Percentiles rank a stretch among this genome's conserved stretches.
Evolutionary conservation across 2,329 filamentous ascomycete species (phyloP).

Genomic region (Aureobasidium lini): DNA sequence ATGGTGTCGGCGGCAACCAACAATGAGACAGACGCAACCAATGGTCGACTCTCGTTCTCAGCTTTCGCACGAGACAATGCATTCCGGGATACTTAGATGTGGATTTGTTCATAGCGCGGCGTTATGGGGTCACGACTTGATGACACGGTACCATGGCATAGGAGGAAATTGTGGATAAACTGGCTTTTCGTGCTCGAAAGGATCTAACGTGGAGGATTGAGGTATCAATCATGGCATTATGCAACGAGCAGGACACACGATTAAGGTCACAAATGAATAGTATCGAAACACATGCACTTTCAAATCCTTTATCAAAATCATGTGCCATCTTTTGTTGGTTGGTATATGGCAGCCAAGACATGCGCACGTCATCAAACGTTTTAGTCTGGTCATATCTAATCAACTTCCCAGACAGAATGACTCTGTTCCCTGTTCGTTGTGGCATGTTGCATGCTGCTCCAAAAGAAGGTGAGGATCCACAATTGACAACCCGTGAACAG

Average conservation of each 20-base stretch:
- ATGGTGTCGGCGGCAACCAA: background rate
- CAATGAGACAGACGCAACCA: background rate
- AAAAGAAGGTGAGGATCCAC: conserved; percentile 5
- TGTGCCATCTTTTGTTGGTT: background rate
- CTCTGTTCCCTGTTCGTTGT: conserved; percentile 2
- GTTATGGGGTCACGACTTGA: conserved; percentile 9
- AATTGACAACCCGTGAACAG: background rate
- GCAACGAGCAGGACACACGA: background rate
- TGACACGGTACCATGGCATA: conserved; percentile 2
- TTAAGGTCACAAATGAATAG: background rate
- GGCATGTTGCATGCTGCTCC: background rate
- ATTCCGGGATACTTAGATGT: conserved; percentile 7
- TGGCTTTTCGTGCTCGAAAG: background rate
- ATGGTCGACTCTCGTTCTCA: conserved; percentile 3
- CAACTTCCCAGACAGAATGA: background rate
- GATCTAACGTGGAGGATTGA: background rate
- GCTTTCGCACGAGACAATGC: conserved; percentile 14
- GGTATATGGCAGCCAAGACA: conserved; percentile 7
- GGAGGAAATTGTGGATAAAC: background rate
- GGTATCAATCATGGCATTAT: background rate
- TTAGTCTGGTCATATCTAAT: background rate
- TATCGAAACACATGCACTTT: background rate
- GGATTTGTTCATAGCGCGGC: conserved; percentile 10
- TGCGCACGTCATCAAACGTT: conserved; percentile 6
- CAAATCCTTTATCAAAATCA: background rate